These are phyloP conservation scores for Coffea eugenioides DNA, from an alignment of 257 asterid genomes.

Conservation along the genomic window DNA sequence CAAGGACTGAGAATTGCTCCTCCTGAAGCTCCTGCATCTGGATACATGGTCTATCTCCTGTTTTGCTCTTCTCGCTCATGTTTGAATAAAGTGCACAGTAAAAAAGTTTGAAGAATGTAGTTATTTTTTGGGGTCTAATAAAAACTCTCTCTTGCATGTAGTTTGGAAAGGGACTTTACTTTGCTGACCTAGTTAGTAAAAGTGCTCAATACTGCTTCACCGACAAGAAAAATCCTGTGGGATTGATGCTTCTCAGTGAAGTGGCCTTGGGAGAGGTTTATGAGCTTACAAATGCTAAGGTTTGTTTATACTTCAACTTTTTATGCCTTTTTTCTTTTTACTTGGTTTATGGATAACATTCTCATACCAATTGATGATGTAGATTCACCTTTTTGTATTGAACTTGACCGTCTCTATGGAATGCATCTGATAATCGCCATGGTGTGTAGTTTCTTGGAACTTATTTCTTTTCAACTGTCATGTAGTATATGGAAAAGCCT, in stretches of 20 bases:
- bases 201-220: conserved; percentile 97
- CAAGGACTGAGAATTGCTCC: conserved; percentile 99
- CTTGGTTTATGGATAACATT: neutral
- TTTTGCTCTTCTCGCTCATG: conserved; percentile 1
- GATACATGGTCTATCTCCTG: conserved; percentile 71
- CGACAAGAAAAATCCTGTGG: conserved; percentile 75
- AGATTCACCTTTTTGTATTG: neutral
- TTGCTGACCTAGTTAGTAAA: conserved; percentile 95
- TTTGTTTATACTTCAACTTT: conserved; percentile 20
- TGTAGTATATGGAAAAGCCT: conserved; percentile 90
- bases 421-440: neutral
- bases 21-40: conserved; percentile 98
- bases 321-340: neutral
- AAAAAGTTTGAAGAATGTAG: neutral
- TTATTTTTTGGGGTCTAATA: neutral
- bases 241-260: conserved; percentile 94
- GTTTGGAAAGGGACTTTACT: conserved; percentile 97
- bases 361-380: neutral
- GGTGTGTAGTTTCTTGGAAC: neutral
- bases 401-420: conserved; percentile 6
- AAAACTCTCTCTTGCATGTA: conserved; percentile 24
- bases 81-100: neutral
- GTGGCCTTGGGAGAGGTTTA: conserved; percentile 89
- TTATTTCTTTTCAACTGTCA: conserved; percentile 9
- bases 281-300: conserved; percentile 78